Percentiles rank a stretch among this genome's conserved stretches.
These are phyloP conservation scores for Clitopilus passeckerianus DNA, from an alignment of 768 basidiomycete species.

Conservation along the genomic window DNA sequence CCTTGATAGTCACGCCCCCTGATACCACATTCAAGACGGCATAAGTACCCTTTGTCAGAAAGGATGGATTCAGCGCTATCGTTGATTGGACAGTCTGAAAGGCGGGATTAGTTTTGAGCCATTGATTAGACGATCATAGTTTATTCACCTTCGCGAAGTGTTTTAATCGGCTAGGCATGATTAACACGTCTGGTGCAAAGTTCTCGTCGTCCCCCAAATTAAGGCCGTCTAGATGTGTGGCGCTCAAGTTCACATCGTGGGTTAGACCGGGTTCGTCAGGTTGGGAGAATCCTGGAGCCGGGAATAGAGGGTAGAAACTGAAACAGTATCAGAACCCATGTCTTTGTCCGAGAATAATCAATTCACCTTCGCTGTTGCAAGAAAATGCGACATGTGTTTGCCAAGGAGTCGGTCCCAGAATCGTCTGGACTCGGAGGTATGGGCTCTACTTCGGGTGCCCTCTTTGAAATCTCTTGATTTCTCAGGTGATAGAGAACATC, in stretches of 20 bases:
- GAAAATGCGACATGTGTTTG: constrained; percentile 71
- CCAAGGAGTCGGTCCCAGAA: constrained; percentile 66
- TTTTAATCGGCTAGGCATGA: constrained; percentile 85
- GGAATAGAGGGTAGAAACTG: constrained; percentile 96
- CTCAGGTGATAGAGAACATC: constrained; percentile 88
- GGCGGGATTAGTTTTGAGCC: no score
- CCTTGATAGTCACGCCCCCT: constrained; percentile 12
- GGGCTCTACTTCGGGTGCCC: constrained; percentile 58
- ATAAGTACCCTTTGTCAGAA: constrained; percentile 57
- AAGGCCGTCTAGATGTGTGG: constrained; percentile 62
- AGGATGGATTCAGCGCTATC: constrained; percentile 82
- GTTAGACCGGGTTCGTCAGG: constrained; percentile 38
- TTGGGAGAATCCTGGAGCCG: constrained; percentile 47
- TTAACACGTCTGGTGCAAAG: constrained; percentile 74
- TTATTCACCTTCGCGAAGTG: constrained; percentile 78
- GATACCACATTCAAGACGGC: constrained; percentile 37
- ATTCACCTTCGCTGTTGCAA: constrained; percentile 81
- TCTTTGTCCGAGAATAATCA: neutral
- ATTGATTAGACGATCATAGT: no score
- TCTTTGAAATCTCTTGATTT: constrained; percentile 74
- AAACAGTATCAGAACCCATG: neutral
- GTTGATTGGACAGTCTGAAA: constrained; percentile 72
- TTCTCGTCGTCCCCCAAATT: constrained; percentile 33
- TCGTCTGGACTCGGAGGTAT: constrained; percentile 35
- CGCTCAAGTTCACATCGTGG: constrained; percentile 84